phyloP scores from a whole-genome alignment of 495 filamentous ascomycete species.

The Daldinia caldariorum region DNA sequence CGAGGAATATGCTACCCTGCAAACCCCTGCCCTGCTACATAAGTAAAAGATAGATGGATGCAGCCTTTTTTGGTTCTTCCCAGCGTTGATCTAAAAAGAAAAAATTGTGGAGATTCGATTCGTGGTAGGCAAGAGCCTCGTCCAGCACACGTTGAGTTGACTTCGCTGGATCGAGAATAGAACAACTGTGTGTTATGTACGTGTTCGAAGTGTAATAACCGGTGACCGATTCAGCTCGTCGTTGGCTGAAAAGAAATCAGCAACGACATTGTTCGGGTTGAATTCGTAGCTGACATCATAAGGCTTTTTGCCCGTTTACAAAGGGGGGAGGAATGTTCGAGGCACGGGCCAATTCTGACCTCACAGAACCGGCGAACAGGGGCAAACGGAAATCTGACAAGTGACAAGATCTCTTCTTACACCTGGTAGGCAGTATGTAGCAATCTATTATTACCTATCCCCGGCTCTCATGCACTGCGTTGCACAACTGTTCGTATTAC shows the following conservation, averaged over 20 bases:
- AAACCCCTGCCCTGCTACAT: slow-evolving; percentile 8
- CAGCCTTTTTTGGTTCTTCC: slow-evolving; percentile 17
- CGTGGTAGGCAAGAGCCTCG: slow-evolving; percentile 28
- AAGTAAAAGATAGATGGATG: slow-evolving; percentile 15
- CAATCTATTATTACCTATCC: background rate
- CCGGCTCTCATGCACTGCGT: no score
- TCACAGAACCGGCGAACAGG: slow-evolving; percentile 15
- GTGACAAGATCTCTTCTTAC: background rate
- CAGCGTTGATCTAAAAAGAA: slow-evolving; percentile 21
- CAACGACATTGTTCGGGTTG: slow-evolving; percentile 6
- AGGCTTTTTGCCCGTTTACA: slow-evolving; percentile 3
- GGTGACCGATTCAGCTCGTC: background rate
- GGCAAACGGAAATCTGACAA: background rate
- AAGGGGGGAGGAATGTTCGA: background rate
- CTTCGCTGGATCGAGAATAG: background rate
- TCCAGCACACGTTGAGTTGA: slow-evolving; percentile 4
- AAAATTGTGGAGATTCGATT: slow-evolving; percentile 24
- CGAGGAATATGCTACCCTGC: background rate
- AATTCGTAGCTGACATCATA: slow-evolving; percentile 44
- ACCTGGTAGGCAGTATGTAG: background rate
- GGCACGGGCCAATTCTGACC: slow-evolving; percentile 40
- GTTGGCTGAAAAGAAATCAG: background rate
- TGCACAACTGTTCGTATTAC: background rate
- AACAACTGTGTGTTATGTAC: background rate
- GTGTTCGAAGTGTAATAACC: slow-evolving; percentile 4